Conservation (phyloP, 768 basidiomycete genomes). For the Kwoniella dejecticola region DNA sequence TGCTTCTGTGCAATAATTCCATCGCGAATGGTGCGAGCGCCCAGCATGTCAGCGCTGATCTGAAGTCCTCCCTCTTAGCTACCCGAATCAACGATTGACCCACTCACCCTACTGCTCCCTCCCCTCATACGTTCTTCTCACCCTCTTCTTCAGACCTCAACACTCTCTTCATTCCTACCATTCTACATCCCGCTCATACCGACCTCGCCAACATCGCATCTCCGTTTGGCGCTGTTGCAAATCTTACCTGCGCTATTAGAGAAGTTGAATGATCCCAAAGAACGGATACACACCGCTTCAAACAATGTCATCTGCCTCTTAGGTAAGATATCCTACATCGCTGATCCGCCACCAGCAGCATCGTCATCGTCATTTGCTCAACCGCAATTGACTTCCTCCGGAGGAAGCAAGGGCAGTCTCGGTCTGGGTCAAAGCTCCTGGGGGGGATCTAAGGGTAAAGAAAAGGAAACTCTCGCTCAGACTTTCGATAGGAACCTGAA, state of each 20-base stretch:
- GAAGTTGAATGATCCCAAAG: conserved; percentile 52
- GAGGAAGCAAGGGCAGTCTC: neutral
- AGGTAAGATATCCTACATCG: conserved; percentile 40
- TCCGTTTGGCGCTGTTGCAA: conserved; percentile 33
- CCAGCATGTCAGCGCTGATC: too few species aligned
- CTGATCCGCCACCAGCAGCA: conserved; percentile 23
- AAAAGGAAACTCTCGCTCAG: conserved; percentile 41
- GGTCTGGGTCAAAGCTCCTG: neutral
- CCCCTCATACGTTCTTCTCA: conserved; percentile 33
- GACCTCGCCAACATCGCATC: conserved; percentile 25
- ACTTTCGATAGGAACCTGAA: conserved; percentile 45
- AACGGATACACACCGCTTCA: conserved; percentile 42
- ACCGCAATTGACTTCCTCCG: neutral
- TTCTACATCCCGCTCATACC: conserved; percentile 42
- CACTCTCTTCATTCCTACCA: conserved; percentile 44
- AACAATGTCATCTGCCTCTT: conserved; percentile 29
- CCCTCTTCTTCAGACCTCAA: conserved; percentile 34
- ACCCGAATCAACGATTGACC: conserved; percentile 40
- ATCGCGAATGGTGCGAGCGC: too few species aligned
- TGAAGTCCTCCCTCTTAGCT: conserved; percentile 25
- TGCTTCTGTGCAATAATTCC: too few species aligned
- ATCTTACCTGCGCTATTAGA: conserved; percentile 49
- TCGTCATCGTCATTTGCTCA: neutral
- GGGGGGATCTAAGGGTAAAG: conserved; percentile 45
- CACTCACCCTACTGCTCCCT: conserved; percentile 38